Base-by-base conservation (phyloP, 2,329 filamentous ascomycete genomes). In the Fragosphaeria purpurea region DNA sequence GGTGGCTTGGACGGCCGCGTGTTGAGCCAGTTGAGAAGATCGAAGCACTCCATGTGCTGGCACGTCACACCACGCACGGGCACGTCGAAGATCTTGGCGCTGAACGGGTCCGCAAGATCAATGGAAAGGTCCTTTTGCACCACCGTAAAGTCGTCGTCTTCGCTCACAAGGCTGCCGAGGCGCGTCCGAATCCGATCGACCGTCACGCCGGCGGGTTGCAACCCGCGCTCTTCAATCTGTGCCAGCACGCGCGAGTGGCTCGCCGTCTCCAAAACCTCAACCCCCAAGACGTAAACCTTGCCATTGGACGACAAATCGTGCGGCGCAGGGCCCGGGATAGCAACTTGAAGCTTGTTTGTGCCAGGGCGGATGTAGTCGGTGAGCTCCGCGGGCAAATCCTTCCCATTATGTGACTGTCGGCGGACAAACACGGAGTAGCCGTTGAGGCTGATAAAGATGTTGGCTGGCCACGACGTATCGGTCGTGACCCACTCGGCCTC, bases 41-140 rank as follows among this genome's bases (percentile, higher is more conserved):
- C 91, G 62, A 97, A 96, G 62, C 89, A 95, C 62, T 96, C 88
- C 38, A 84, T 70, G 62, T 98, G 91, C 31, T 71, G 70, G 63
- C 93, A 98, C 4, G 65, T 59, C 7, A 60, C 69, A 32, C 88
- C 82, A 33, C 90, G 83, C 2, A 83, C 87, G 1, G 93, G 91
- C 0, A 76, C 73, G 5, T 77, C 70, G 62, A 86, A 89, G 9
- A 93, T 74, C 10, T 61, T 68, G 1, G 76, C 70, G 51, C 72
- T 83, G 60, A 86, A 86, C 0, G 85, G 83, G 62, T 88, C 84
- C 0, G 79, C 70, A 11, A 89, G 67, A 53, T 82, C 75, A 49
- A 89, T 72, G 3, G 72, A 73, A 7, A 88, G 65, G 49, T 75
- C 72, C 33, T 78, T 72, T 39, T 74, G 72, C 42, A 79, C 67